Conservation (phyloP, 225 moss, liverwort and hornwort species). For the Physcomitrellopsis africana region DNA sequence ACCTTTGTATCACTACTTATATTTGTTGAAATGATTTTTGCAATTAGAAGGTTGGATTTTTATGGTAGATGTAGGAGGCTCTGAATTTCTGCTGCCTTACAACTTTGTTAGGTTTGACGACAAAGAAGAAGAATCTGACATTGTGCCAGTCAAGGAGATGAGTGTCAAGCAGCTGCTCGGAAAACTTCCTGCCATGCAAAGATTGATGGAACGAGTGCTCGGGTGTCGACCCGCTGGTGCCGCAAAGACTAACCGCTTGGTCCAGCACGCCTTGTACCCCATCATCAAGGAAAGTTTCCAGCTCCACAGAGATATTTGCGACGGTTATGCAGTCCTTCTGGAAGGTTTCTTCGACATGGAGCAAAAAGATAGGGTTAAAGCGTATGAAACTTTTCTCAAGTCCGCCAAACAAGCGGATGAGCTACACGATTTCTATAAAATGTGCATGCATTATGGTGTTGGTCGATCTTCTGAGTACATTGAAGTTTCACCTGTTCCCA, state of each 20-base stretch:
- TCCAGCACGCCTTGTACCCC: slow-evolving; percentile 80
- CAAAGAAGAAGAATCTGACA: slow-evolving; percentile 28
- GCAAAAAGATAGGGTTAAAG: slow-evolving; percentile 66
- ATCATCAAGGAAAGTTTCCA: slow-evolving; percentile 79
- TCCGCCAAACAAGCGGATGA: slow-evolving; percentile 81
- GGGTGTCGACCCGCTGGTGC: slow-evolving; percentile 87
- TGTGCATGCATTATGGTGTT: slow-evolving; percentile 83
- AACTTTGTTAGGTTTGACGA: slow-evolving; percentile 33
- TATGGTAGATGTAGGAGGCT: too few species aligned
- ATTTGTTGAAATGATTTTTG: too few species aligned
- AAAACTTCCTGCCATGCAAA: slow-evolving; percentile 87
- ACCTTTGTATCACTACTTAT: too few species aligned
- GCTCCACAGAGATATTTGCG: slow-evolving; percentile 68
- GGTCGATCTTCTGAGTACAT: slow-evolving; percentile 91
- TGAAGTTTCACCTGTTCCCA: slow-evolving; percentile 62
- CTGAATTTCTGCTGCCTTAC: too few species aligned
- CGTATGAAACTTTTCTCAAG: slow-evolving; percentile 75
- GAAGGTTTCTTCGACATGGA: slow-evolving; percentile 91
- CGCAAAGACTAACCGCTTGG: slow-evolving; percentile 70
- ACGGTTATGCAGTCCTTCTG: slow-evolving; percentile 69
- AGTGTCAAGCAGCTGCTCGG: slow-evolving; percentile 67
- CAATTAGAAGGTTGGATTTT: too few species aligned
- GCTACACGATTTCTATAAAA: slow-evolving; percentile 55
- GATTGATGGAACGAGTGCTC: slow-evolving; percentile 84
- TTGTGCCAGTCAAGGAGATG: slow-evolving; percentile 80